Conservation (phyloP, 345 rosid genomes). For the Citrus hindsii region DNA sequence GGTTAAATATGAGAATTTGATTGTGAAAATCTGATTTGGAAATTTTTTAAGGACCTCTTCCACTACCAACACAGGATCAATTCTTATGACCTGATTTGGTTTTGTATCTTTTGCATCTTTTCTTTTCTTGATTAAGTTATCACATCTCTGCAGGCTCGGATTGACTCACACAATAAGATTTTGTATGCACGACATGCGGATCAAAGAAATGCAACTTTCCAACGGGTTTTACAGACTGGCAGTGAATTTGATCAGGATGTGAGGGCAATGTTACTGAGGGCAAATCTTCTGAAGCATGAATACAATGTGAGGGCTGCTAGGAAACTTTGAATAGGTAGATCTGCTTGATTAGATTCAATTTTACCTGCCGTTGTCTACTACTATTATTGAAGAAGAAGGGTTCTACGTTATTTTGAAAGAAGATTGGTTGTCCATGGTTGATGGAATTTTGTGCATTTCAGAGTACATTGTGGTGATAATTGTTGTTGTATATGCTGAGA, state of each 20-base stretch:
- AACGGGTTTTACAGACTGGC: conserved; percentile 93
- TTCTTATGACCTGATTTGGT: background rate
- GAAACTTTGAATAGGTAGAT: conserved; percentile 46
- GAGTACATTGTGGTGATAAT: conserved; percentile 4
- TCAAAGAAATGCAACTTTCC: conserved; percentile 94
- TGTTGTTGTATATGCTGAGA: conserved; percentile 33
- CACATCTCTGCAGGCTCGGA: conserved; percentile 69
- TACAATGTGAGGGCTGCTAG: conserved; percentile 54
- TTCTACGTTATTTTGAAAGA: background rate
- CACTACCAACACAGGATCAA: background rate
- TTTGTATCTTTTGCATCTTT: background rate
- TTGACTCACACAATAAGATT: conserved; percentile 96
- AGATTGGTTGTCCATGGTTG: conserved; percentile 11
- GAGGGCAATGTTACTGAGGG: conserved; percentile 82
- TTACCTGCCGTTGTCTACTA: background rate
- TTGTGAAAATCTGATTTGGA: background rate
- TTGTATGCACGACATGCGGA: conserved; percentile 96
- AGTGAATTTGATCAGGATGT: conserved; percentile 85
- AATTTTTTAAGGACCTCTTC: background rate
- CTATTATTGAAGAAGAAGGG: background rate
- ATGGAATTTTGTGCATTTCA: conserved; percentile 19
- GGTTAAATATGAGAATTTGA: too few species aligned
- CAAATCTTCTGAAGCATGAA: conserved; percentile 83
- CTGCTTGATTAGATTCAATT: background rate
- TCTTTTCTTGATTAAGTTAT: background rate